Conservation (phyloP, 106 monocot genomes). For the Acanthochlamys bracteata region DNA sequence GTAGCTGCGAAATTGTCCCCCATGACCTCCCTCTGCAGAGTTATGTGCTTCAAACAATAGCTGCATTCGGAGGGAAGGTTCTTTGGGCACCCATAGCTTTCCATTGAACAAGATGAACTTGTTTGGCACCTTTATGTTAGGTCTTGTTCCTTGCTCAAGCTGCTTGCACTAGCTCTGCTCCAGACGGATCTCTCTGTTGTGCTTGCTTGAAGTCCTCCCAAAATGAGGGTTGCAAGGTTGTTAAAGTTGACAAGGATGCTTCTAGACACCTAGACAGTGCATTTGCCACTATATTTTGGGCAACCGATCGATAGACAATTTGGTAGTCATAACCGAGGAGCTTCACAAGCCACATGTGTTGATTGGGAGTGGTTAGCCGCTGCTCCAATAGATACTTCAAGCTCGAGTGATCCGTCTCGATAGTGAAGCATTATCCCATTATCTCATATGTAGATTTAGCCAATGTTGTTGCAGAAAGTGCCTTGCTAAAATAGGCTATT, state of each 20-base stretch:
- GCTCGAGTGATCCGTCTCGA: not conserved
- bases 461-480: not conserved
- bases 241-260: not conserved
- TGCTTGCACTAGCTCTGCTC: no score
- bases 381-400: slow-evolving; percentile 4
- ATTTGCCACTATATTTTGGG: not conserved
- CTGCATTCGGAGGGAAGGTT: not conserved
- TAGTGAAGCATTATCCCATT: not conserved
- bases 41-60: not conserved
- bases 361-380: not conserved
- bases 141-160: no score
- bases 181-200: not conserved
- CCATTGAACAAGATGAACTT: not conserved
- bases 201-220: not conserved
- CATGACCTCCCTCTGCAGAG: not conserved
- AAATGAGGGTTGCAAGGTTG: not conserved
- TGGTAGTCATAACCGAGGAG: not conserved
- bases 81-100: not conserved
- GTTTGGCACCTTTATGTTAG: no score
- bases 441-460: not conserved
- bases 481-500: not conserved
- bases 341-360: not conserved
- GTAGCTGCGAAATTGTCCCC: not conserved
- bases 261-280: not conserved
- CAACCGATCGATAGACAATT: not conserved